Evolutionary conservation across 331 rosid genomes (phyloP), one percentile per base, ranked within the genome.

Genomic region (Erythrophleum ivorense): DNA sequence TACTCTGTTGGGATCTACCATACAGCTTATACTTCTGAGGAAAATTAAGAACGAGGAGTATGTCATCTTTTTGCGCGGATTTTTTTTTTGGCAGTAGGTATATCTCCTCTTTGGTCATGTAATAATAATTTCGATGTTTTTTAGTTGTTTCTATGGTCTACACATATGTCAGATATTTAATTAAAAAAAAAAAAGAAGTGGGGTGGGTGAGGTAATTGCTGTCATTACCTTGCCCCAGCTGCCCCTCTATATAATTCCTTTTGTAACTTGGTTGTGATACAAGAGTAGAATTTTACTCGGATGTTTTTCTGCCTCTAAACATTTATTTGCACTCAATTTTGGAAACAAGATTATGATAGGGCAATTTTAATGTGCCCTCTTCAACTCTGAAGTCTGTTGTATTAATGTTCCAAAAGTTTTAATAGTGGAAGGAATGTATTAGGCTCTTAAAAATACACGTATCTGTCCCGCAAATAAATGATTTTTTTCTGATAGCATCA

Each of bases 21-120:
- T 85, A 87, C 92, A 79, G 80, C 83, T 59, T 82, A 78, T 78
- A 78, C 82, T 84, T 81, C 65, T 57, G 82, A 83, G 80, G 80
- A 60, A 79, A 58, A 82, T 66, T 76, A 54, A 73, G 80, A 75
- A 74, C 75, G 88, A 76, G n/a, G 88, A 78, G 82, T 81, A 73
- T 80, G 78, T 81, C 79, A 75, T 85, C 88, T 79, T 59, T 59
- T 58, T 80, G 62, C 67, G 78, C 73, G 33, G 18, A 2, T 16
- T 63, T 65, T 73, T 79, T 87, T 80, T 87, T 88, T 74, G 80
- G 68, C 77, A 21, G 83, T 82, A 78, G 84, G 80, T 81, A 10
- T 83, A 81, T 87, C 54, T 85, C 69, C 81, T 76, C 85, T 40
- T 19, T 64, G 72, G 82, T 84, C 79, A 14, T 85, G 88, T 85